phyloP scores from a whole-genome alignment of 208 protist genomes.

The Naegleria fowleri region DNA sequence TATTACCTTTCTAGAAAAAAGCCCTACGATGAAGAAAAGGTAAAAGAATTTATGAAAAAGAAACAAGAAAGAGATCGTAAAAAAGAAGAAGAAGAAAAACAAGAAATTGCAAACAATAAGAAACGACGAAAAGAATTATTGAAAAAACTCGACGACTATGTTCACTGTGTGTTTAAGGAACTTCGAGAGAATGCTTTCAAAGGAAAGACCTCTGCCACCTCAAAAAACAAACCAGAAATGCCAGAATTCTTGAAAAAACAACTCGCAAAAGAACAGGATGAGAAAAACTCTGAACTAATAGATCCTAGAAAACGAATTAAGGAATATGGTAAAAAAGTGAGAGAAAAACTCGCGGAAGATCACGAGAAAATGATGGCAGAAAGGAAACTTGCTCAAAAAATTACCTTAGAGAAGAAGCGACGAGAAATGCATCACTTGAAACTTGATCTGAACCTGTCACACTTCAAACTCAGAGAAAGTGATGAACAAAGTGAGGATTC shows the following conservation, averaged over 20 bases:
- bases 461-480: too few species aligned
- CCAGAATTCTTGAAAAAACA: neutral
- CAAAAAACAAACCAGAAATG: neutral
- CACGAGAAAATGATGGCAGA: neutral
- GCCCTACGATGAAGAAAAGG: neutral
- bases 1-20: neutral
- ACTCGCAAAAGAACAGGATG: neutral
- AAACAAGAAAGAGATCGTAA: neutral
- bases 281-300: neutral
- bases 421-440: too few species aligned
- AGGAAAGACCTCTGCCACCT: neutral
- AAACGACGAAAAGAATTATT: neutral
- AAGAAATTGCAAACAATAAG: neutral
- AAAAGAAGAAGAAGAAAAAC: neutral
- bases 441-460: too few species aligned
- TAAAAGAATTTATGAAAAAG: neutral
- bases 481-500: neutral
- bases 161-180: neutral
- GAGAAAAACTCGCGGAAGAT: neutral
- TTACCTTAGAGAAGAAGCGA: too few species aligned
- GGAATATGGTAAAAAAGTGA: neutral
- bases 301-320: neutral
- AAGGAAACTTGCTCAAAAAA: neutral
- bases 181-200: neutral
- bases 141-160: neutral